Evolutionary conservation across 768 basidiomycete genomes (phyloP), one percentile per base, ranked within the genome.

Genomic region (Russula sp.): DNA sequence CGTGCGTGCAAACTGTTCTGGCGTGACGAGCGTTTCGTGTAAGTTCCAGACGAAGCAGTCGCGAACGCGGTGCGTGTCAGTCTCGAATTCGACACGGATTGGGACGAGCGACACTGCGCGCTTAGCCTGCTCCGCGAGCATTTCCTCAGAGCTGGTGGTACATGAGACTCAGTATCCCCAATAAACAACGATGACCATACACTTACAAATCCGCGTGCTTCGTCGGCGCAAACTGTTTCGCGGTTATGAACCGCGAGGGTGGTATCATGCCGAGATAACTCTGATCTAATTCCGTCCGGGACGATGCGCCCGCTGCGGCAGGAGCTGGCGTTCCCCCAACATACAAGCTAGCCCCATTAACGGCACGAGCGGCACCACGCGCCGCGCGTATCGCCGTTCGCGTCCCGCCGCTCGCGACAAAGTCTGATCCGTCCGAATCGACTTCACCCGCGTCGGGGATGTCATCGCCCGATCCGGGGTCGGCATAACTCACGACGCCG

Each of bases 31-130:
- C n/a, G 79, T 77, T 75, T 98, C 96, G 71, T 92, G 85, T 51
- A 94, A 74, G 70, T 98, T 97, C 97, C 97, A 99, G 11, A 92
- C 83, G 73, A 99, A 98, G 70, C 88, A 89, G 71, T 99, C 97
- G 47, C 95, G 87, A 72, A 99, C 84, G 69, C 95, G 80, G 70
- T 91, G 91, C 0, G 89, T 89, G 11, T 93, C 91, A 11, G 89
- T 93, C 72, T 98, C 95, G 69, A 99, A 86, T 69, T 98, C 95
- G 57, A 99, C 90, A 51, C 92, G 91, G 62, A 99, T 92, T 3
- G 97, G 97, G 13, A 98, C 85, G 39, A 96, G 84, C 5, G 80
- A 72, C 2, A 80, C 78, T 0, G 77, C 73, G 63, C 75, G 75
- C 51, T 78, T 71, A 2, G 91, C 89, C 69, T 90, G 84, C 18